Evolutionary conservation across 805 yeast species (phyloP).

Genomic region (Myxozyma kluyveri): DNA sequence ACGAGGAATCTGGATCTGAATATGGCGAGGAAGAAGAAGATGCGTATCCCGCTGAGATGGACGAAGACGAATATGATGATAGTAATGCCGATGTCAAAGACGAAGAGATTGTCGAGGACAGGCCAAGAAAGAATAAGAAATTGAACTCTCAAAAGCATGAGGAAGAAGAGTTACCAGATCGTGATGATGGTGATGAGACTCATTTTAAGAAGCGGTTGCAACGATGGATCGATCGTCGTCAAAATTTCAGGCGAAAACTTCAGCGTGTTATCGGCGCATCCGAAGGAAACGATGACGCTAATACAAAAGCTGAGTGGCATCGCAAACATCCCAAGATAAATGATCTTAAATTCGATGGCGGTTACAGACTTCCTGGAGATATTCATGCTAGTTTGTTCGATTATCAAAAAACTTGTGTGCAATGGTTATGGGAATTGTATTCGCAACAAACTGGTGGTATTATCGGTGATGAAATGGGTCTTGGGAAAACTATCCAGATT

Average conservation of each 20-base stretch:
- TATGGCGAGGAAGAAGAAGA: constrained; percentile 27
- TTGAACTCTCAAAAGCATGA: constrained; percentile 19
- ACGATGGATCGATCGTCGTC: constrained; percentile 58
- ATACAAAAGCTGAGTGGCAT: constrained; percentile 54
- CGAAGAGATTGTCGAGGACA: not conserved
- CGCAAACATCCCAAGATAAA: constrained; percentile 73
- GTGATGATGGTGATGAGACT: constrained; percentile 80
- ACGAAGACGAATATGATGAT: constrained; percentile 31
- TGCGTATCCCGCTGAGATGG: constrained; percentile 34
- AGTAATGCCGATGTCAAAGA: constrained; percentile 1
- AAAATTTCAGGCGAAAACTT: constrained; percentile 42
- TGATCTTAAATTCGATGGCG: constrained; percentile 70
- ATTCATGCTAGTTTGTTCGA: constrained; percentile 82
- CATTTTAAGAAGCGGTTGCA: constrained; percentile 59
- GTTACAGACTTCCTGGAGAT: constrained; percentile 83
- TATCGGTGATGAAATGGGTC: constrained; percentile 96
- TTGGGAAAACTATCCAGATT: constrained; percentile 92
- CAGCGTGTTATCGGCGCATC: constrained; percentile 2
- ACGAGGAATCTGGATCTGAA: no score
- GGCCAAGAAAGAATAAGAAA: not conserved
- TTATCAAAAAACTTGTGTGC: constrained; percentile 94
- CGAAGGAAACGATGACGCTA: constrained; percentile 6
- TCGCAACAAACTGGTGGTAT: constrained; percentile 91
- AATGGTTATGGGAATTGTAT: constrained; percentile 95
- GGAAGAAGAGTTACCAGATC: constrained; percentile 42